phyloP scores from a whole-genome alignment of 2,329 filamentous ascomycete genomes.

The Xylaria multiplex region DNA sequence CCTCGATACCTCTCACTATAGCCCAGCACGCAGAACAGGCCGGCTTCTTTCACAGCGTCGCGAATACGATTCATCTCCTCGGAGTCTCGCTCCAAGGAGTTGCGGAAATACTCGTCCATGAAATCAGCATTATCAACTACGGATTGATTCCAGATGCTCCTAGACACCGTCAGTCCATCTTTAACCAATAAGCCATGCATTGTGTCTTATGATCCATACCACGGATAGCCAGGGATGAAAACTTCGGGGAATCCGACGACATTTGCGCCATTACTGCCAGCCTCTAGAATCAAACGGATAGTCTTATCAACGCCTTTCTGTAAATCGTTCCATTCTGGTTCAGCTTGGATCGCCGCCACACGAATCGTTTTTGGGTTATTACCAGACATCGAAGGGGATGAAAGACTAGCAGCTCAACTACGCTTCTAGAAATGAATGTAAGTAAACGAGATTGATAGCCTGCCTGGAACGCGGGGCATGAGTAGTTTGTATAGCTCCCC shows the following conservation, averaged over 20 bases:
- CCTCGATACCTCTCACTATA: constrained; percentile 26
- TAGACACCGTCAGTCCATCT: constrained; percentile 27
- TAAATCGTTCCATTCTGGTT: constrained; percentile 65
- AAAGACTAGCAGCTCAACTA: too few relatives aligned
- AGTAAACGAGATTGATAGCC: too few relatives aligned
- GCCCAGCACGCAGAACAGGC: constrained; percentile 22
- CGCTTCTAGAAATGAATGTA: too few relatives aligned
- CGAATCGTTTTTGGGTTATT: constrained; percentile 34
- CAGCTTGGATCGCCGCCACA: constrained; percentile 62
- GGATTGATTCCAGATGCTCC: constrained; percentile 24
- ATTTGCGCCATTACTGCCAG: constrained; percentile 56
- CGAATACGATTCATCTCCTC: constrained; percentile 22
- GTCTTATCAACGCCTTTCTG: constrained; percentile 59
- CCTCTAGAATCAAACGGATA: constrained; percentile 59
- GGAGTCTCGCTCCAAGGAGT: constrained; percentile 19
- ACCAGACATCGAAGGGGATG: constrained; percentile 15
- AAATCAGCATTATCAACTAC: constrained; percentile 15
- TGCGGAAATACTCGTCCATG: constrained; percentile 19
- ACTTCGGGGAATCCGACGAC: constrained; percentile 60
- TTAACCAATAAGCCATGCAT: constrained; percentile 43
- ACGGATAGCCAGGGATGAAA: constrained; percentile 58
- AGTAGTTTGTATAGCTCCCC: constrained; percentile 30
- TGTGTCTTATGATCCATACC: constrained; percentile 41
- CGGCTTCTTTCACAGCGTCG: constrained; percentile 18
- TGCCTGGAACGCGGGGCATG: too few relatives aligned